Evolutionary conservation across 129 eudicot species (phyloP), one percentile per base, ranked within the genome.

Genomic region (Ambrosia artemisiifolia): DNA sequence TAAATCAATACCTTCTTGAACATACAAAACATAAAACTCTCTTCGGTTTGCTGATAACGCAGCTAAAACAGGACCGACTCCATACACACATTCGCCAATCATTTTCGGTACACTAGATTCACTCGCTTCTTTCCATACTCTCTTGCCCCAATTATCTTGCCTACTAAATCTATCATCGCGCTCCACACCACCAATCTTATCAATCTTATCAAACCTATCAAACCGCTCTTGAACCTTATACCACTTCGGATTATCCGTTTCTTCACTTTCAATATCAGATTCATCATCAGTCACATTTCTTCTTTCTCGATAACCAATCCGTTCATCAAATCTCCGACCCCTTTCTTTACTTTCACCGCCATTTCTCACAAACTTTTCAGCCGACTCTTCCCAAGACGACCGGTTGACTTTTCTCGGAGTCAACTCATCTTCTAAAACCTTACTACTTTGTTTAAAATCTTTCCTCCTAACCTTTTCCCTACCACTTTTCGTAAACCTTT

Each of bases 1-100:
- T 46, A 95, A 71, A 56, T 95, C 97, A 44, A 95, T 33, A 57
- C 97, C 97, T 78, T 95, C 99, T 71, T 88, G 99, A 49, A 88
- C 74, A 55, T 95, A 91, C 32, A 95, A 69, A 14, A 75, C 77
- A 17, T 90, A 95, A 53, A 95, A 86, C 50, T 95, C 97, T 72
- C 97, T 86, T 66, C 97, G 77, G 30, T 85, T 89, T 50, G 97
- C 91, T 4, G 88, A 82, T 69, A 95, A 67, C 9, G 99, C 95
- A 70, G 99, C 99, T 53, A 95, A 76, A 60, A 95, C 96, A 33
- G 97, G 99, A 30, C 99, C 96, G 14, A 95, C 88, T 16, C 99
- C 99, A 65, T 95, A 95, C 11, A 95, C 69, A 10, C 91, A 89
- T 80, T 95, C 97, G 48, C 99, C 97, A 2, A 84, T 82, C 79